Evolutionary conservation across 2,329 filamentous ascomycete species (phyloP), one percentile per base, ranked within the genome.

Genomic region (Fusarium domesticum): DNA sequence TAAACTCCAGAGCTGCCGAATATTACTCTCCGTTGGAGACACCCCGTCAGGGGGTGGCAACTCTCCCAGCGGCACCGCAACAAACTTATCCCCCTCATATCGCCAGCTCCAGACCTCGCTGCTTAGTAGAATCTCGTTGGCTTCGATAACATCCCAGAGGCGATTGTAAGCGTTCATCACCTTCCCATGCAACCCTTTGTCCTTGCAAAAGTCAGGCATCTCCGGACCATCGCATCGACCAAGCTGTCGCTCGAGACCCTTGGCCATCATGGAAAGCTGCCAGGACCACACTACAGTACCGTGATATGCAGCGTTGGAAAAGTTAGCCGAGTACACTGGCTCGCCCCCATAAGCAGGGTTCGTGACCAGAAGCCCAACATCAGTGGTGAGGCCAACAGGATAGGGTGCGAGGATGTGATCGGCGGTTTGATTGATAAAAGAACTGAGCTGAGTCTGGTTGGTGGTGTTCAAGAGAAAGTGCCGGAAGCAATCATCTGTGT

Each of bases 221-320:
- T 40, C 6, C 3, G 20, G 17, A 6, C 47, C 17, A 20, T 12
- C 33, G 58, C 80, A 85, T 2, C 80, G 70, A 1, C 58, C 70
- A 5, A 85, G 68, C 53, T 85, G 81, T 2, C 71, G 62, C 43
- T 81, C 74, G 0, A 85, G 61, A 0, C 82, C 81, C 8, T 72
- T 73, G 0, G 77, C 81, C 76, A 84, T 82, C 73, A 85, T 82
- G 1, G 80, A 74, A 4, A 84, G 65, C 42, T 79, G 81, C 80
- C 80, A 85, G 35, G 72, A 74, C 81, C 80, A 85, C 2, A 85
- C 69, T 0, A 86, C 81, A 0, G 81, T 82, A 0, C 80, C 81
- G 44, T 85, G 81, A 31, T 66, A 85, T 0, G 75, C 77, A 3
- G 69, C 67, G n/a, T 73, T 77, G 1, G 77, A 77, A 49, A 76